Percentiles rank a stretch among this genome's conserved stretches.
phyloP scores from a whole-genome alignment of 768 basidiomycete species.

The Suillus subalutaceus region DNA sequence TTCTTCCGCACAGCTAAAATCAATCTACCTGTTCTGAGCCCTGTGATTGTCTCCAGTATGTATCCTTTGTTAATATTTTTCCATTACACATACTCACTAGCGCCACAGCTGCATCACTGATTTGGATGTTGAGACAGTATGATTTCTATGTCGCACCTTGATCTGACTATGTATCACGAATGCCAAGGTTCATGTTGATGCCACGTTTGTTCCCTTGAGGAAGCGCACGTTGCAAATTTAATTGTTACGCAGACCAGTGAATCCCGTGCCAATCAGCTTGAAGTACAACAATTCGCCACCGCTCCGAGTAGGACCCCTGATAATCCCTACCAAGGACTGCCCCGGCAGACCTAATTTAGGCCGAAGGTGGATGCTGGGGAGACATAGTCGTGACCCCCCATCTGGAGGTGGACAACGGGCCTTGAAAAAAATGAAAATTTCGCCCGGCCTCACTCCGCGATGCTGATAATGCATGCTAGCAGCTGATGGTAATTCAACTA shows the following conservation, averaged over 20 bases:
- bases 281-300: too few relatives aligned
- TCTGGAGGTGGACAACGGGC: background rate
- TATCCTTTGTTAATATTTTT: conserved; percentile 16
- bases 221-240: background rate
- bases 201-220: background rate
- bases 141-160: conserved; percentile 68
- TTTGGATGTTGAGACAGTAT: conserved; percentile 89
- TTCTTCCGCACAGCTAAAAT: conserved; percentile 78
- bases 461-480: background rate
- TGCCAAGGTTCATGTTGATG: background rate
- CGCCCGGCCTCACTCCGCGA: background rate
- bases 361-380: background rate
- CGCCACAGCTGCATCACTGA: conserved; percentile 58
- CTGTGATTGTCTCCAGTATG: conserved; percentile 87
- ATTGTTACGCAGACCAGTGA: background rate
- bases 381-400: background rate
- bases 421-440: background rate
- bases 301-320: background rate
- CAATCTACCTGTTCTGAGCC: conserved; percentile 61
- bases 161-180: conserved; percentile 9
- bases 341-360: background rate
- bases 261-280: background rate
- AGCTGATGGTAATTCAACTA: too few relatives aligned
- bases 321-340: background rate
- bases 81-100: conserved; percentile 15